Conservation (phyloP, 495 filamentous ascomycete species). For the Pyronema omphalodes region DNA sequence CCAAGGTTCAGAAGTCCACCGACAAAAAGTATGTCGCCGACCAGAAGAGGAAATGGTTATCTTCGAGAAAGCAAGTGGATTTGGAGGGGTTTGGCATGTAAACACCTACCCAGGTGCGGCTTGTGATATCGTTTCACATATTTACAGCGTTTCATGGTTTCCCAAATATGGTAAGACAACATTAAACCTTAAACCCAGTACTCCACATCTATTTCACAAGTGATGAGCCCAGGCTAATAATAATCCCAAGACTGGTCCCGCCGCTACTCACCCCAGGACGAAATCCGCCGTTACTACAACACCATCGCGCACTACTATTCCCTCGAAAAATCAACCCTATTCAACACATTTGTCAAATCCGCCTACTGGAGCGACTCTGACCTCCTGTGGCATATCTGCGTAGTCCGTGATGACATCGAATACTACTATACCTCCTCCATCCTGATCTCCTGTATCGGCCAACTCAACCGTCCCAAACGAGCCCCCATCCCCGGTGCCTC, state of each 20-base stretch:
- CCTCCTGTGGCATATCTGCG: neutral
- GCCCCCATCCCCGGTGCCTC: constrained; percentile 26
- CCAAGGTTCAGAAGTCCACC: neutral
- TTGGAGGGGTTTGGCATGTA: constrained; percentile 2
- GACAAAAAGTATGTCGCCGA: neutral
- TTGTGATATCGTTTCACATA: constrained; percentile 20
- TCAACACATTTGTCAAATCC: neutral
- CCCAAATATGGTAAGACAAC: neutral
- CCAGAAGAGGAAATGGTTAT: constrained; percentile 4
- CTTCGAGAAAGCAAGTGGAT: neutral
- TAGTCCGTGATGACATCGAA: neutral
- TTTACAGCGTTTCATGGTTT: constrained; percentile 23
- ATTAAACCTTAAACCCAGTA: neutral
- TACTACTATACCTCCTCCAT: constrained; percentile 32
- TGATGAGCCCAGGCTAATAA: neutral
- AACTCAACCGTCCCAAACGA: constrained; percentile 30
- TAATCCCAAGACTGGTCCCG: constrained; percentile 2
- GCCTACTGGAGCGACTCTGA: neutral
- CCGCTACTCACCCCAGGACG: constrained; percentile 2
- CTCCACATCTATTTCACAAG: neutral
- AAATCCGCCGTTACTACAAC: constrained; percentile 5
- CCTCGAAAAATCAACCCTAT: neutral
- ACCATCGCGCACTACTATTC: neutral
- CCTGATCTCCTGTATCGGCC: constrained; percentile 38
- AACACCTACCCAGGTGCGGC: constrained; percentile 10